Base-by-base conservation (phyloP, 768 basidiomycete species). In the Leccinum imitatum region DNA sequence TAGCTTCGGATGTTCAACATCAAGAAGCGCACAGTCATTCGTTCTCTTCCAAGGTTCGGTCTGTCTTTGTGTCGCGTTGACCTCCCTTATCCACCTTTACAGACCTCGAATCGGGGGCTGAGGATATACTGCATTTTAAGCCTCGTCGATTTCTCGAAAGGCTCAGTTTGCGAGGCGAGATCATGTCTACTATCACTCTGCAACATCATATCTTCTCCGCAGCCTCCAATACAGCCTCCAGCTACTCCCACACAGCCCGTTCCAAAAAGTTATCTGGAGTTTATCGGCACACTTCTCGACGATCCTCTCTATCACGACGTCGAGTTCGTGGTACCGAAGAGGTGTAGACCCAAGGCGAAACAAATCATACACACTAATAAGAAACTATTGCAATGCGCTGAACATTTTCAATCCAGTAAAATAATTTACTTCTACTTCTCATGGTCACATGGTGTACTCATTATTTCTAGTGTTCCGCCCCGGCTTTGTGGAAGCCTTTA, bases 271-370 rank as follows among this genome's bases (percentile, higher is more conserved):
- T 80, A 90, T 15, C 69, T 94, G 46, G 83, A 87, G 63, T 85
- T 85, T 14, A 78, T 93, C n/a, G 93, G 92, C 6, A 74, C 79
- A 33, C 75, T 93, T 25, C 76, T 94, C 10, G 87, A 94, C 65
- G 89, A 94, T 66, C 89, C 88, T n/a, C 69, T 82, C 11, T 94
- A 93, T 66, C 92, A 91, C 6, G 92, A 95, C 66, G 84, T 94
- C 17, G 86, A 88, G 69, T 94, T 95, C 63, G 76, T 93, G 19
- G 75, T 94, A 31, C 89, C 89, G 0, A 74, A 75, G 31, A 68
- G 78, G 35, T 71, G 72, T 21, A 71, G 77, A 27, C 74, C 75
- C 15, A 71, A 73, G 23, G 78, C 74, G 46, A 63, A 67, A 27
- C 72, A 78, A 15, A 68, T 69, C 15, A 89, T 95, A 63, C 89